A percentile compares a stretch with the other conserved stretches of the same genome.
Conservation (phyloP, 2,329 filamentous ascomycete species). For the Nigrospora osmanthi region DNA sequence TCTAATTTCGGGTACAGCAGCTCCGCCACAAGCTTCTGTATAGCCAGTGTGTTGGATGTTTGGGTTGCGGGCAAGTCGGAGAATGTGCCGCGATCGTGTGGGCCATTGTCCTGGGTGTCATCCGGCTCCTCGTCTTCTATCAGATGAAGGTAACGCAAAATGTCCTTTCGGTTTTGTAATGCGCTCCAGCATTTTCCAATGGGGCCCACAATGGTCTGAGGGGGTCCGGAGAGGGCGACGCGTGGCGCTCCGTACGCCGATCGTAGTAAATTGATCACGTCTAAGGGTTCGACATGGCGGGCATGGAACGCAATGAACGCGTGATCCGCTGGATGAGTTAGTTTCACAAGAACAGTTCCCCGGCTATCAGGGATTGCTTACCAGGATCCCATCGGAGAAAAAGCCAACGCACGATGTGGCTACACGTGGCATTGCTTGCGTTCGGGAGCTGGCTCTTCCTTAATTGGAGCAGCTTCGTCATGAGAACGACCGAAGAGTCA, state of each 20-base stretch:
- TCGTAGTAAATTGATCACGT: conserved; percentile 62
- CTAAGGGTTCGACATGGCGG: conserved; percentile 53
- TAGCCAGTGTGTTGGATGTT: conserved; percentile 29
- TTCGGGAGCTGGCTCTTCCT: conserved; percentile 62
- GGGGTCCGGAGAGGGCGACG: conserved; percentile 19
- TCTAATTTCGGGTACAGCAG: conserved; percentile 45
- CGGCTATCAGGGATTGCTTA: conserved; percentile 29
- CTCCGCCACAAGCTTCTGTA: conserved; percentile 45
- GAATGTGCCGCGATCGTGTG: no score
- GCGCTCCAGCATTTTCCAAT: conserved; percentile 40
- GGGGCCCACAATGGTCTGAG: conserved; percentile 35
- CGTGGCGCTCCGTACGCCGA: conserved; percentile 52
- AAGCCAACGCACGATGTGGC: conserved; percentile 73
- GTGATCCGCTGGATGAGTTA: conserved; percentile 47
- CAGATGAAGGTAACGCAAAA: conserved; percentile 49
- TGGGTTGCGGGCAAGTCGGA: conserved; percentile 18
- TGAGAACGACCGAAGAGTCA: conserved; percentile 71
- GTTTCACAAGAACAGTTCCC: background rate
- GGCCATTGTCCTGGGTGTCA: background rate
- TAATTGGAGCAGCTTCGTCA: conserved; percentile 60
- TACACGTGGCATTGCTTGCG: conserved; percentile 58
- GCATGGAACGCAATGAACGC: conserved; percentile 59
- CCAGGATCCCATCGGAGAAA: conserved; percentile 76
- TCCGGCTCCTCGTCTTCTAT: conserved; percentile 27
- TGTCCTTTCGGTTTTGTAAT: conserved; percentile 31